Base-by-base conservation (phyloP, 1,284 basidiomycete species). In the Rugosomyces carneus region DNA sequence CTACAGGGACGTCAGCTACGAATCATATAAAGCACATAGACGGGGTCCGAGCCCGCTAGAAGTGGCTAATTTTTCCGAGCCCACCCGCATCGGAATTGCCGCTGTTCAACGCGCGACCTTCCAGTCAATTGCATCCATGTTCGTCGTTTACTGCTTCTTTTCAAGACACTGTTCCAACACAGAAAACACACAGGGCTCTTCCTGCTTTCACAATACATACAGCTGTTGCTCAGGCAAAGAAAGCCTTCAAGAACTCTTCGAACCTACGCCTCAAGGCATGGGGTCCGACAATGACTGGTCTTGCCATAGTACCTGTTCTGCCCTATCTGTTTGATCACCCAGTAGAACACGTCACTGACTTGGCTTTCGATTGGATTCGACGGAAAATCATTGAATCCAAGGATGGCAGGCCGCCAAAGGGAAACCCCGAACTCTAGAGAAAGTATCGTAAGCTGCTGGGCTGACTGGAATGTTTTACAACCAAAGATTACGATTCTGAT, bases 51-150 rank as follows among this genome's bases (percentile, higher is more conserved):
- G 80, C 13, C 70, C 84, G 1, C 61, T 83, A 27, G 87, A 93
- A 67, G 84, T 84, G 6, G 78, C 76, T 34, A 75, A 87, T 65
- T 84, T 90, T 58, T 83, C 86, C 11, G 89, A 92, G 62, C 74
- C 81, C 2, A 83, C 81, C 21, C 76, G 89, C 31, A 64, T 92
- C 26, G 74, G 73, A 6, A 72, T 92, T 61, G 70, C 81, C 19
- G 87, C 84, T 16, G 81, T 81, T 41, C 83, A 91, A 63, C 78
- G 88, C 57, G 84, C 85, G 2, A 75, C 82, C 6, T 95, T 95
- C 69, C 91, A 95, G 64, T 85, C 82, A n/a, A 71, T 92, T 29
- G 91, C 91, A 3, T 91, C 88, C 27, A 93, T 94, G 89, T 86
- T 67, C 18, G 51, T 53, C 38, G 31, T 31, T 41, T 35, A 20